These are phyloP conservation scores for Chrysoporthe deuterocubensis DNA, from an alignment of 2,329 filamentous ascomycete genomes.

Conservation along the genomic window DNA sequence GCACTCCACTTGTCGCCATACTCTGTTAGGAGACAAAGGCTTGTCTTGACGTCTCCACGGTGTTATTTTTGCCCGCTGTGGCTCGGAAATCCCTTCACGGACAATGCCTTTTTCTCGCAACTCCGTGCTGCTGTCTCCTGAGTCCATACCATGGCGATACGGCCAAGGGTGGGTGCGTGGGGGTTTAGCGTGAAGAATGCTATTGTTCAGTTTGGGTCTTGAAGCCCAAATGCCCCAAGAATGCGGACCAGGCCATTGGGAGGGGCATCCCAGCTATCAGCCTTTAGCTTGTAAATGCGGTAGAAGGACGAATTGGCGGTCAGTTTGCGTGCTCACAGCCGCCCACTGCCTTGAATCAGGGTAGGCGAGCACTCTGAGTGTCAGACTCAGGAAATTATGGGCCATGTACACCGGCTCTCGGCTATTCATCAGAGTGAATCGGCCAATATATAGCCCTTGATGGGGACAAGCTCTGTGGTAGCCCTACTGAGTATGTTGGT, in stretches of 20 bases:
- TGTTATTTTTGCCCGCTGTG: constrained; percentile 5
- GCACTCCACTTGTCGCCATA: constrained; percentile 33
- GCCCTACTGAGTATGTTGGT: constrained; percentile 7
- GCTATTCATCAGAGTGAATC: constrained; percentile 1
- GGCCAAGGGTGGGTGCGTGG: neutral
- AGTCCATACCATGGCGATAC: neutral
- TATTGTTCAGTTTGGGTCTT: neutral
- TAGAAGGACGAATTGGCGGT: constrained; percentile 52
- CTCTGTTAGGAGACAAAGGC: constrained; percentile 36
- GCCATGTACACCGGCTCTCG: neutral
- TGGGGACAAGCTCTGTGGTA: constrained; percentile 20
- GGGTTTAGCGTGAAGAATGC: constrained; percentile 4
- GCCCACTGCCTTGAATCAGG: constrained; percentile 31
- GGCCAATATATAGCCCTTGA: neutral
- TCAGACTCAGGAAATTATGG: constrained; percentile 25
- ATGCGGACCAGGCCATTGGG: neutral
- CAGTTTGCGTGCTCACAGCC: constrained; percentile 42
- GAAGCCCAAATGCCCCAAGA: constrained; percentile 6
- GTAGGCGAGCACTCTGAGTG: constrained; percentile 30
- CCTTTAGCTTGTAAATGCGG: constrained; percentile 24
- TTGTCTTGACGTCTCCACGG: constrained; percentile 31
- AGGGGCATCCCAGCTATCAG: constrained; percentile 3
- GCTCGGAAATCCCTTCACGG: neutral
- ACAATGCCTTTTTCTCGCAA: neutral
- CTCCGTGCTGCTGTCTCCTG: neutral